These are phyloP conservation scores for Fragilariopsis cylindrus DNA, from an alignment of 108 stramenopile species.

Conservation along the genomic window DNA sequence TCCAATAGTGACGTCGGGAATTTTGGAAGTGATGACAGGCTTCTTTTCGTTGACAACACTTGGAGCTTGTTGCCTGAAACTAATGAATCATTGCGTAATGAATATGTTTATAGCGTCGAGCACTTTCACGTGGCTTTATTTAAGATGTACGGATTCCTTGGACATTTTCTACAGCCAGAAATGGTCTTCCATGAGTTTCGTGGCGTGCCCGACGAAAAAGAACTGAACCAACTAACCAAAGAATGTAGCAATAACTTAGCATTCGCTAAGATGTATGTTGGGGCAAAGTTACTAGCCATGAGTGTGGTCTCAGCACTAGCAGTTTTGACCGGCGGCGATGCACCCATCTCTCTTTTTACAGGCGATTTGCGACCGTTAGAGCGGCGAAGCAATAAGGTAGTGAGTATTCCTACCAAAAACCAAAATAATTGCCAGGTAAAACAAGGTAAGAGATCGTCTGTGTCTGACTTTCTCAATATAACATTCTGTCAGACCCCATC, in stretches of 20 bases:
- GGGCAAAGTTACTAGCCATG: slow-evolving; percentile 46
- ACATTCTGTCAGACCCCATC: slow-evolving; percentile 18
- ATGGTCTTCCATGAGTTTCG: slow-evolving; percentile 37
- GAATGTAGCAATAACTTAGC: slow-evolving; percentile 35
- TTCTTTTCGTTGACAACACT: slow-evolving; percentile 51
- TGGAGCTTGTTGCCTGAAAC: slow-evolving; percentile 60
- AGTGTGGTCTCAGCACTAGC: slow-evolving; percentile 52
- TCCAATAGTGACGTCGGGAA: slow-evolving; percentile 49
- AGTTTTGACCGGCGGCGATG: slow-evolving; percentile 57
- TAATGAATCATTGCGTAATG: slow-evolving; percentile 46
- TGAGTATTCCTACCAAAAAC: neutral
- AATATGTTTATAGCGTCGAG: slow-evolving; percentile 36
- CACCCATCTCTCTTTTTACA: slow-evolving; percentile 50
- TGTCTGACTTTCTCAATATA: slow-evolving; percentile 1
- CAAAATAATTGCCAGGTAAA: neutral
- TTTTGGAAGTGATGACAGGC: slow-evolving; percentile 44
- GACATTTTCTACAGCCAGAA: slow-evolving; percentile 33
- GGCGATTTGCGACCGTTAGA: slow-evolving; percentile 46
- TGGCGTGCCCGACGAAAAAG: slow-evolving; percentile 32
- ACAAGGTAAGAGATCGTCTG: neutral
- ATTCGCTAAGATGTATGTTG: slow-evolving; percentile 46
- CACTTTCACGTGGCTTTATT: slow-evolving; percentile 47
- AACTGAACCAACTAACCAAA: slow-evolving; percentile 14
- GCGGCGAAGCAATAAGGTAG: neutral
- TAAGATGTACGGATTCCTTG: slow-evolving; percentile 57